phyloP scores from a whole-genome alignment of 306 rosid genomes.

The Fragaria vesca region DNA sequence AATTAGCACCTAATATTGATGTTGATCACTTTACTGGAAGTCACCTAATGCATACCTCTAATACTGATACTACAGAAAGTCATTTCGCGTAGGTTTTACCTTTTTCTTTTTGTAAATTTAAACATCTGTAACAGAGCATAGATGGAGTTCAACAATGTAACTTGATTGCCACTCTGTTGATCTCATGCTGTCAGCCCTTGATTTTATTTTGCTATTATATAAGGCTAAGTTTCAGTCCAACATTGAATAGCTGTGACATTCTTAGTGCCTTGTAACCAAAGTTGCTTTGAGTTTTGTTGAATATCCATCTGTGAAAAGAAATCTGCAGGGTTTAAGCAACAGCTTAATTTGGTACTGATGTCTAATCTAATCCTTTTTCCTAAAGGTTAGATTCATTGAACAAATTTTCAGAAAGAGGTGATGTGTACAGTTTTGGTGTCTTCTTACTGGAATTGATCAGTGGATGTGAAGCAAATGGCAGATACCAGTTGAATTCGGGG shows the following conservation, averaged over 20 bases:
- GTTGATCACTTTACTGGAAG: background rate
- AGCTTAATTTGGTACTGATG: background rate
- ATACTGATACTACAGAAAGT: background rate
- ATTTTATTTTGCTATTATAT: background rate
- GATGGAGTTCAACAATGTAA: background rate
- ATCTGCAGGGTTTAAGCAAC: background rate
- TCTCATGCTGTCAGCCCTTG: background rate
- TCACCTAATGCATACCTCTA: background rate
- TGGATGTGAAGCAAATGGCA: conserved; percentile 51
- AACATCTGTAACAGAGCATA: background rate
- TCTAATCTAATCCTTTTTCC: conserved; percentile 5
- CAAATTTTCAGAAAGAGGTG: conserved; percentile 50
- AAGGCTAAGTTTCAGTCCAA: background rate
- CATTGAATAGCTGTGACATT: background rate
- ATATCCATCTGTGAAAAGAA: background rate
- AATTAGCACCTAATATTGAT: background rate
- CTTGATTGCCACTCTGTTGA: background rate
- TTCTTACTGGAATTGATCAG: conserved; percentile 69
- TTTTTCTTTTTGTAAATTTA: background rate
- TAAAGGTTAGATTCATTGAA: conserved; percentile 50
- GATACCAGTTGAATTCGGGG: conserved; percentile 28
- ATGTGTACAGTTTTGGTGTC: conserved; percentile 70
- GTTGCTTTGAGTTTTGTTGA: background rate
- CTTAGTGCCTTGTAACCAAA: background rate
- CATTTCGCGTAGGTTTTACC: background rate